A percentile compares a stretch with the other conserved stretches of the same genome.
These are phyloP conservation scores for Mortierella alpina DNA, from an alignment of 192 early-diverging fungal genomes.

Conservation along the genomic window DNA sequence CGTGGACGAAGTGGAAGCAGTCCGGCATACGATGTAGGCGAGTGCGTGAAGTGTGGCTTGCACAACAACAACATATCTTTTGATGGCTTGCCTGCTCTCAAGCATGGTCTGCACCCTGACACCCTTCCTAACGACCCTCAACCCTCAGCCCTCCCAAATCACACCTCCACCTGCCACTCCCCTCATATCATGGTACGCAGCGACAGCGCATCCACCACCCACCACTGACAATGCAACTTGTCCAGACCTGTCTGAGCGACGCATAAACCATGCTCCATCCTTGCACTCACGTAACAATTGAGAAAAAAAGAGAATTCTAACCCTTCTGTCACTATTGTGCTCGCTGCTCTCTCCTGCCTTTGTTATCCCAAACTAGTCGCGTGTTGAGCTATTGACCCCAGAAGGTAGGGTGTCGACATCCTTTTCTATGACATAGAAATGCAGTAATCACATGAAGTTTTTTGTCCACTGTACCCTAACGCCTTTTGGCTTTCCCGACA, in stretches of 20 bases:
- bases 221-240: neutral
- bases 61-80: neutral
- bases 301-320: neutral
- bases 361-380: conserved; percentile 47
- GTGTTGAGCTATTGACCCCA: conserved; percentile 58
- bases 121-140: neutral
- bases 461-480: neutral
- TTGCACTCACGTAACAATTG: neutral
- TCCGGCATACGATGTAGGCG: neutral
- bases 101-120: neutral
- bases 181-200: conserved; percentile 8
- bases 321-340: no score
- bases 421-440: neutral
- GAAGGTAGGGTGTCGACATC: conserved; percentile 42
- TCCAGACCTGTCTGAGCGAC: no score
- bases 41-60: neutral
- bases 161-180: neutral
- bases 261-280: no score
- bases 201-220: neutral
- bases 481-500: conserved; percentile 16
- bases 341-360: no score
- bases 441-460: neutral
- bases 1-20: neutral
- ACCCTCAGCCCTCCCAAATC: neutral
- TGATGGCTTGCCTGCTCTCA: no score